phyloP scores from a whole-genome alignment of 1,284 basidiomycete species.

The Hemileia vastatrix region DNA sequence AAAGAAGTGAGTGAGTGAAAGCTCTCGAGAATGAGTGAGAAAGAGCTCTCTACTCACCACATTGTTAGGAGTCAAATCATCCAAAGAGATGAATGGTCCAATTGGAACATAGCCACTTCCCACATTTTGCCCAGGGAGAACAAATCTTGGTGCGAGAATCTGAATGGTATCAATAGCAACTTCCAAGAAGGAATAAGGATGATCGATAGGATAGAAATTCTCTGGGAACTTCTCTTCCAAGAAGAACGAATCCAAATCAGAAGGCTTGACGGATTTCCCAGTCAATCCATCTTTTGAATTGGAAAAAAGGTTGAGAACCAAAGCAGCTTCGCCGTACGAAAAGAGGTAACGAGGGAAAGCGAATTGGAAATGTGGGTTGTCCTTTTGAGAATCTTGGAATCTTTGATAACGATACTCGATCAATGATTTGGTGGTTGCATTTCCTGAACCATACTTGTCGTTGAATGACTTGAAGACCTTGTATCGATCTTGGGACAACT shows the following conservation, averaged over 20 bases:
- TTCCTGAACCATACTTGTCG: too few relatives aligned
- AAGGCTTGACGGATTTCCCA: neutral
- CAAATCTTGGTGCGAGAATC: neutral
- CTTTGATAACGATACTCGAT: too few relatives aligned
- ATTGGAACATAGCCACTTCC: too few relatives aligned
- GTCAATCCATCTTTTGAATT: neutral
- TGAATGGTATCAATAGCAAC: neutral
- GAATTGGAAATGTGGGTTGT: neutral
- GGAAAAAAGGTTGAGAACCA: neutral
- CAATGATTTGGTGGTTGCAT: too few relatives aligned
- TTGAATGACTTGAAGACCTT: too few relatives aligned
- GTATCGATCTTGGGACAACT: too few relatives aligned
- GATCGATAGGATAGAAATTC: neutral
- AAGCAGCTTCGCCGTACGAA: neutral
- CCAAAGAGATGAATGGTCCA: too few relatives aligned
- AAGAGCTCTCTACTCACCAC: too few relatives aligned
- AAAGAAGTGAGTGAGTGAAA: too few relatives aligned
- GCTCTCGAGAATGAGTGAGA: too few relatives aligned
- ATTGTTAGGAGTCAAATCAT: too few relatives aligned
- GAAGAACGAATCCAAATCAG: conserved; percentile 3
- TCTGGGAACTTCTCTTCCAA: conserved; percentile 2
- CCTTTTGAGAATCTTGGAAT: too few relatives aligned
- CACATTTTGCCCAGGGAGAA: conserved; percentile 2
- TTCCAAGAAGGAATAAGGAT: neutral
- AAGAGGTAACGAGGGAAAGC: neutral